Evolutionary conservation across 2,329 filamentous ascomycete genomes (phyloP).

Genomic region (Alternaria sp.): DNA sequence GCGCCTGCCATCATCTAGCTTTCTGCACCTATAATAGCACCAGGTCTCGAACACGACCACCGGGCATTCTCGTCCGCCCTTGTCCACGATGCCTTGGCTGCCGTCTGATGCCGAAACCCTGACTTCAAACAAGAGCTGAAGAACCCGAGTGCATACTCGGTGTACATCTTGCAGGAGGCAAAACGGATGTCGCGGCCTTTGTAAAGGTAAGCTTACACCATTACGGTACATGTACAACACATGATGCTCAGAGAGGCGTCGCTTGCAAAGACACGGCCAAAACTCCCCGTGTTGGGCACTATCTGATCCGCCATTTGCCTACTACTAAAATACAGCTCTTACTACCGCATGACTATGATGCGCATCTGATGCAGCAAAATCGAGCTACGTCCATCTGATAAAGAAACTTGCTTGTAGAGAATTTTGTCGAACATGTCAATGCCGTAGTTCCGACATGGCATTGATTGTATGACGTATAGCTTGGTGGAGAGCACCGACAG

Average conservation of each 20-base stretch:
- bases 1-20: not conserved
- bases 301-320: not conserved
- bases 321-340: not conserved
- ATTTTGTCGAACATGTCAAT: not conserved
- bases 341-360: not conserved
- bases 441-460: not conserved
- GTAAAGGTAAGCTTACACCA: not conserved
- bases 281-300: not conserved
- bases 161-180: not conserved
- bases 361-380: not conserved
- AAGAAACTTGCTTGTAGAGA: not conserved
- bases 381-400: not conserved
- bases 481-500: not conserved
- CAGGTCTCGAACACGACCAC: slow-evolving; percentile 1
- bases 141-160: not conserved
- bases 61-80: not conserved
- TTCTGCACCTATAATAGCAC: slow-evolving; percentile 2
- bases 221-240: not conserved
- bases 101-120: not conserved
- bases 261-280: slow-evolving; percentile 1
- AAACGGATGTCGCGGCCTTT: not conserved
- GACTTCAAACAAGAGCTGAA: not conserved
- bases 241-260: not conserved
- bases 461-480: not conserved
- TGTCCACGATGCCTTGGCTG: not conserved